Conservation (phyloP, 2,329 filamentous ascomycete genomes). For the Paraphaeosphaeria minitans region DNA sequence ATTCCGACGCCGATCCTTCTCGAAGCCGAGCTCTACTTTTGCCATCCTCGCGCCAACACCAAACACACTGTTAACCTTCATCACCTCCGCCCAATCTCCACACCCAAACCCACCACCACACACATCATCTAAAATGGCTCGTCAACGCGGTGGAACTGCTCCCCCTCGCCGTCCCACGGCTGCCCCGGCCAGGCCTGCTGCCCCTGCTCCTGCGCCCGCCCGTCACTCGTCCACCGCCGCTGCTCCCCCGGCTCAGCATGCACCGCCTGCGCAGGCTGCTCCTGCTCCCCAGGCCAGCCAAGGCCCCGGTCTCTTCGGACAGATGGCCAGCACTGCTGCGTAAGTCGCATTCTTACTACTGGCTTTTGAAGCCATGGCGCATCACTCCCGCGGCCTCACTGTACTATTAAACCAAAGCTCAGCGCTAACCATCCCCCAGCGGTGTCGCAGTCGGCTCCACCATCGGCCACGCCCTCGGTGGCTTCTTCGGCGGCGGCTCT, state of each 20-base stretch:
- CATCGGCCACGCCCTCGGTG: constrained; percentile 92
- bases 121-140: constrained; percentile 50
- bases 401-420: constrained; percentile 7
- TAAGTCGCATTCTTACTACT: constrained; percentile 60
- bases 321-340: constrained; percentile 98
- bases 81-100: constrained; percentile 11
- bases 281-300: constrained; percentile 54
- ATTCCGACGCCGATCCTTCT: constrained; percentile 32
- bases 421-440: constrained; percentile 55
- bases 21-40: constrained; percentile 32
- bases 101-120: constrained; percentile 12
- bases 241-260: constrained; percentile 52
- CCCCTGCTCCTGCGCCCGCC: constrained; percentile 57
- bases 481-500: constrained; percentile 78
- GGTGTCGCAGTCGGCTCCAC: constrained; percentile 96
- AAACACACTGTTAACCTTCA: constrained; percentile 7
- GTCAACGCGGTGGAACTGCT: constrained; percentile 55
- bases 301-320: constrained; percentile 86
- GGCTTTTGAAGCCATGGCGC: background rate
- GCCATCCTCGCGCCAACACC: constrained; percentile 13
- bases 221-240: constrained; percentile 73
- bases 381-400: background rate
- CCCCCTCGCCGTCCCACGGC: constrained; percentile 51
- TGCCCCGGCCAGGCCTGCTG: constrained; percentile 52
- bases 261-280: constrained; percentile 53